Base-by-base conservation (phyloP, 768 basidiomycete species). In the Cystobasidium ongulense region DNA sequence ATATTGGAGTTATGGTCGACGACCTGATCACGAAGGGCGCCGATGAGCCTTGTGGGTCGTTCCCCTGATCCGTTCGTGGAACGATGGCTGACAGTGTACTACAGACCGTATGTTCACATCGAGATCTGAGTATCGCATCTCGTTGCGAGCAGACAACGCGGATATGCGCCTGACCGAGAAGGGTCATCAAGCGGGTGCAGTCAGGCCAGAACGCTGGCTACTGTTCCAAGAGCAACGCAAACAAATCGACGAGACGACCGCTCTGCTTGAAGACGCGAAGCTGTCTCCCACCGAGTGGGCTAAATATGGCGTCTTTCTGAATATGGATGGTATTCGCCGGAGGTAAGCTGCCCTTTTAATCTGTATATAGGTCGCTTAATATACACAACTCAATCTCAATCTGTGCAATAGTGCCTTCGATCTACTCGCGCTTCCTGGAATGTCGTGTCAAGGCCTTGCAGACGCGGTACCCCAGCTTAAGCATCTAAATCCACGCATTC, bases 21-120 rank as follows among this genome's bases (percentile, higher is more conserved):
- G 92, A 95, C 79, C 84, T 95, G 25, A 88, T 90, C 27, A 86
- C 88, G 52, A 92, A 91, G 78, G 92, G 92, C 1, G 88, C 90
- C 1, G 90, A 92, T 78, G 92, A 95, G 79, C 92, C 92, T 62
- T 95, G 91, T 92, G 79, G 41, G 88, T 83, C 39, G 11, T 4
- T 25, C 1, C 35, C 1, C 5, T 1, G 13, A 1, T 17, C 39
- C 11, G 43, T 0, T 8, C 18, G n/a, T 50, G 15, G 39, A 27
- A 1, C 31, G 0, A 59, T 27, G 23, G 23, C 18, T 13, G 25
- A 57, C 25, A 18, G 7, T 35, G 3, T 50, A 52, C 31, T 41
- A 29, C 78, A 92, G 91, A 94, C 77, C 89, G 92, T 31, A 93
- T 94, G 90, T 94, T 95, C 80, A 94, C 92, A 0, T 89, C 90